Conservation (phyloP, 2,329 filamentous ascomycete genomes). For the Aspergillus spinulosporus region DNA sequence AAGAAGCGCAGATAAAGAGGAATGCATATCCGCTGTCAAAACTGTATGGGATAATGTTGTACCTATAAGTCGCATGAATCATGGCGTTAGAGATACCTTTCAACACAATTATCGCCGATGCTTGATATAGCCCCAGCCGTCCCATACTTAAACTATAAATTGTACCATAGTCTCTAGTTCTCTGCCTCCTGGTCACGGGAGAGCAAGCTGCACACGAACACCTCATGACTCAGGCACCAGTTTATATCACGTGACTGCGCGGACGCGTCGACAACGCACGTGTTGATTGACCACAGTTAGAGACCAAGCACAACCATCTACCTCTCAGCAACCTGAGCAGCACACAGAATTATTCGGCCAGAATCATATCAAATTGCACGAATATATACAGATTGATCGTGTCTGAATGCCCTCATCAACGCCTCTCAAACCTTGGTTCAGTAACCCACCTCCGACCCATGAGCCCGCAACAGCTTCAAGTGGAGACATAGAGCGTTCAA, state of each 20-base stretch:
- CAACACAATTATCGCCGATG: conserved; percentile 1
- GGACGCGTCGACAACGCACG: conserved; percentile 27
- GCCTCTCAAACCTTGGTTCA: conserved; percentile 4
- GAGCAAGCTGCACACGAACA: background rate
- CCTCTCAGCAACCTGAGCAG: background rate
- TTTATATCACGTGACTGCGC: conserved; percentile 32
- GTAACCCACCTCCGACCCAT: background rate
- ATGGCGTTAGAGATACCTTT: conserved; percentile 25
- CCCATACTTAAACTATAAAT: too few species aligned
- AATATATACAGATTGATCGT: too few species aligned
- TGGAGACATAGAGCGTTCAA: conserved; percentile 9
- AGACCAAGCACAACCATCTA: background rate
- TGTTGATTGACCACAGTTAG: background rate
- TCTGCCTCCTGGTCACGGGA: too few species aligned
- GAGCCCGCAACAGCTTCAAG: conserved; percentile 4
- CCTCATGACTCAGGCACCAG: background rate
- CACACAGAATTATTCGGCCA: background rate
- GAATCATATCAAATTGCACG: background rate
- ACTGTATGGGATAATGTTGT: conserved; percentile 22
- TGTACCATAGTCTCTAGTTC: too few species aligned
- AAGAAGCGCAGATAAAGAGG: conserved; percentile 45
- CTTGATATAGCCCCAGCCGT: too few species aligned
- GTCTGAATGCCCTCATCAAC: conserved; percentile 8
- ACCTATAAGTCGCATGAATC: conserved; percentile 25
- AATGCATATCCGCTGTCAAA: conserved; percentile 27